Base-by-base conservation (phyloP, 2,329 filamentous ascomycete genomes). In the Sporothrix mexicana region DNA sequence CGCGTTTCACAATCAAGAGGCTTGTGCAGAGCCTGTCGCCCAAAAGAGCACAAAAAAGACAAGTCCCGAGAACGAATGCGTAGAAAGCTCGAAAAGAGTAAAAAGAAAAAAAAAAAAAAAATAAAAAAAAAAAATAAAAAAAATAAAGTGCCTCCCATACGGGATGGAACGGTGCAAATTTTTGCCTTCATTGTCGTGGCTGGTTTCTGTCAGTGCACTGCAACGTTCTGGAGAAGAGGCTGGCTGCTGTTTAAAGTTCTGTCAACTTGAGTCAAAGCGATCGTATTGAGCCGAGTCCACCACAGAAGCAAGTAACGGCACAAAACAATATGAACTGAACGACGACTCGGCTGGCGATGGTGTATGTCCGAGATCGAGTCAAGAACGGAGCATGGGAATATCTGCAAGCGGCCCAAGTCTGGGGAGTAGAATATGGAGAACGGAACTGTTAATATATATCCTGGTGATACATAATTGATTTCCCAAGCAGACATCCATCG, bases 1-100 rank as follows among this genome's bases (percentile, higher is more conserved):
- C 67, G 51, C 67, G 67, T 69, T 69, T 69, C 67, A 69, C 36
- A 69, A 61, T 57, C 23, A 51, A 49, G 68, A 25, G 55, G 69
- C 51, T 70, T 51, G 69, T 61, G 55, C 53, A 62, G 69, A 61
- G 20, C 9, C n/a, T 41, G 67, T 45, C 30, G 30, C 30, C 30
- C 30, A 36, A 36, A 36, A 36, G 7, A 36, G 7, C 30, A 4
- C 30, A 36, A 36, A 36, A 36, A 36, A 36, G 30, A 6, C 30
- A 30, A 30, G 30, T 3, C 3, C 5, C 47, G 41, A 41, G 49
- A 36, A 23, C 20, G 51, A 53, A 23, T 23, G n/a, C 17, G 23
- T 12, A 49, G 3, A 53, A 53, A 53, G 30, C 8, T 20, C 43
- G 43, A 20, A 5, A 30, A 67, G 45, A 53, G 17, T 13, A 66